A percentile compares a stretch with the other conserved stretches of the same genome.
These are phyloP conservation scores for Diaporthe sp. DNA, from an alignment of 2,329 filamentous ascomycete species.

Conservation along the genomic window DNA sequence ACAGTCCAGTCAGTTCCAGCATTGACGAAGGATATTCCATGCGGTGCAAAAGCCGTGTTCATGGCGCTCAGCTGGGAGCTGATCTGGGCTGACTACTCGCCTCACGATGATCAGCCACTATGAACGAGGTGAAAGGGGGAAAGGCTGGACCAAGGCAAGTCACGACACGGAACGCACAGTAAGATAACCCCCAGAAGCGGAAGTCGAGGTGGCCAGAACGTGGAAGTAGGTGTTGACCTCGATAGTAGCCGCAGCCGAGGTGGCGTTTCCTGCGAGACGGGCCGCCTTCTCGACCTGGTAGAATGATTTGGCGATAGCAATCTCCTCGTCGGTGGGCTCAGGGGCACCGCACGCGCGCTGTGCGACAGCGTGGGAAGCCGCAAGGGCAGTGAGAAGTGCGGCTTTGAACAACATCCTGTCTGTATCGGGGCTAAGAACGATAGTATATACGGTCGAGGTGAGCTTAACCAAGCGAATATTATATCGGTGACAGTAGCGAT, in stretches of 20 bases:
- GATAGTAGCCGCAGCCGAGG: slow-evolving; percentile 44
- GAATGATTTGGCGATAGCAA: slow-evolving; percentile 44
- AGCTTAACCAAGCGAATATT: neutral
- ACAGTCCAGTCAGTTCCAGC: slow-evolving; percentile 55
- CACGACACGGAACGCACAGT: slow-evolving; percentile 46
- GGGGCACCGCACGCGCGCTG: slow-evolving; percentile 45
- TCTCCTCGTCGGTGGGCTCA: slow-evolving; percentile 45
- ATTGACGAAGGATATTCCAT: slow-evolving; percentile 61
- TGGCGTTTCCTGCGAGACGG: slow-evolving; percentile 41
- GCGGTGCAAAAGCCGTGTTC: slow-evolving; percentile 59
- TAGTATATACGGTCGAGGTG: neutral
- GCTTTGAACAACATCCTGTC: slow-evolving; percentile 34
- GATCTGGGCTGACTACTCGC: slow-evolving; percentile 51
- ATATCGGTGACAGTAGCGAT: neutral
- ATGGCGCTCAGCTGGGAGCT: slow-evolving; percentile 59
- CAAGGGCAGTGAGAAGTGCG: slow-evolving; percentile 15
- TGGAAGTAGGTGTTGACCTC: slow-evolving; percentile 53
- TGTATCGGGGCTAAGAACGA: too few relatives aligned
- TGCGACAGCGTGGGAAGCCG: slow-evolving; percentile 22
- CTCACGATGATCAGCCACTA: neutral
- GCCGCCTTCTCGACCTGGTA: slow-evolving; percentile 44
- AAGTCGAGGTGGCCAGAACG: slow-evolving; percentile 47
- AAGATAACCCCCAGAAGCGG: slow-evolving; percentile 52
- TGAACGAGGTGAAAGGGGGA: neutral
- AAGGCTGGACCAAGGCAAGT: neutral